Conservation (phyloP, 225 moss, liverwort and hornwort genomes). For the Bryum argenteum region DNA sequence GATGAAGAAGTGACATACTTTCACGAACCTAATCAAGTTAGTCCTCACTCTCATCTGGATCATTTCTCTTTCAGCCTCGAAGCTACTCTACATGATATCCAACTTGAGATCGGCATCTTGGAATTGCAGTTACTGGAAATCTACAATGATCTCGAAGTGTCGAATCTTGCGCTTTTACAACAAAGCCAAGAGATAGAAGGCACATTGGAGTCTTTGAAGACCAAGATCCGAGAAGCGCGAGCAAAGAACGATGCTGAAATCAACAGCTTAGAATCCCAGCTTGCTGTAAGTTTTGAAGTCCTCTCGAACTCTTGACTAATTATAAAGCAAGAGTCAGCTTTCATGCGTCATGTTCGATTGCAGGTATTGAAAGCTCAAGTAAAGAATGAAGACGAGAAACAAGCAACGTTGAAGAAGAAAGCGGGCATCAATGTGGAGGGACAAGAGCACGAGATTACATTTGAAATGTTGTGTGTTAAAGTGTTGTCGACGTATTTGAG, state of each 20-base stretch:
- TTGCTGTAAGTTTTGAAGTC: conserved; percentile 55
- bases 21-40: conserved; percentile 75
- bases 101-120: neutral
- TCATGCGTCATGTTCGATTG: neutral
- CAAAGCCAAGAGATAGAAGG: conserved; percentile 89
- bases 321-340: neutral
- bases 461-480: conserved; percentile 65
- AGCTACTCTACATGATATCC: neutral
- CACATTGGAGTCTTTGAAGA: conserved; percentile 67
- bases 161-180: conserved; percentile 82
- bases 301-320: neutral
- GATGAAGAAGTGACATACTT: conserved; percentile 80
- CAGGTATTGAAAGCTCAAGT: conserved; percentile 59
- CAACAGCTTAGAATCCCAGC: conserved; percentile 58
- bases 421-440: conserved; percentile 69
- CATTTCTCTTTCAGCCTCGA: neutral
- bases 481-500: conserved; percentile 69
- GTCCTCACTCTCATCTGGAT: neutral
- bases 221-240: conserved; percentile 61
- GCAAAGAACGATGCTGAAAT: conserved; percentile 64
- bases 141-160: conserved; percentile 74
- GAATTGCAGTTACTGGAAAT: conserved; percentile 73
- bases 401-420: conserved; percentile 66
- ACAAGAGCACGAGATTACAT: conserved; percentile 70
- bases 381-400: conserved; percentile 81